Evolutionary conservation across 164 flowering plant genomes (phyloP).

Genomic region (Warburgia ugandensis): DNA sequence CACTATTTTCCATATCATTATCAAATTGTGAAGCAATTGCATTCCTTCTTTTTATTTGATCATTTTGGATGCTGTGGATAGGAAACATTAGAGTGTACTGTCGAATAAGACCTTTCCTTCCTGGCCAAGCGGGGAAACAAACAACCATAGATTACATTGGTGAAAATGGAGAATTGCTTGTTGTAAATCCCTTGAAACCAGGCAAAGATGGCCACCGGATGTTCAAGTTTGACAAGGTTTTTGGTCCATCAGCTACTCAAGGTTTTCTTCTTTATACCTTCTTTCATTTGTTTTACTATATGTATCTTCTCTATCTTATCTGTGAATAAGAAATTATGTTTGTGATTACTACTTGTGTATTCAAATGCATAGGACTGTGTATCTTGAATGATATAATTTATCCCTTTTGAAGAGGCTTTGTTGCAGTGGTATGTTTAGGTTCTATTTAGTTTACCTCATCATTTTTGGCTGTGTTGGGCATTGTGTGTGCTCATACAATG

Average conservation of each 20-base stretch:
- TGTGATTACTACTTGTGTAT: no score
- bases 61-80: slow-evolving; percentile 15
- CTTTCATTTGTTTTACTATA: not conserved
- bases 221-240: slow-evolving; percentile 89
- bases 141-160: slow-evolving; percentile 76
- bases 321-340: not conserved
- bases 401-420: no score
- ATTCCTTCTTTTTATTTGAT: not conserved
- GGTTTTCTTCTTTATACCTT: slow-evolving; percentile 30
- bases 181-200: slow-evolving; percentile 70
- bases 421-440: no score
- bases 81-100: slow-evolving; percentile 96
- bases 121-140: slow-evolving; percentile 61
- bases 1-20: not conserved
- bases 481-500: no score
- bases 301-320: not conserved
- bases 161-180: slow-evolving; percentile 82
- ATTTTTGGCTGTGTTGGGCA: no score
- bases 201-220: slow-evolving; percentile 70
- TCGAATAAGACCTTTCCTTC: slow-evolving; percentile 86
- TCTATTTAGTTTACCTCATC: no score
- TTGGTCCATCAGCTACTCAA: slow-evolving; percentile 71
- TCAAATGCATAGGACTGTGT: no score
- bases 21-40: not conserved
- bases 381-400: no score